Percentiles rank a stretch among this genome's conserved stretches.
Evolutionary conservation across 257 asterid genomes (phyloP).

Genomic region (Plantago ovata): DNA sequence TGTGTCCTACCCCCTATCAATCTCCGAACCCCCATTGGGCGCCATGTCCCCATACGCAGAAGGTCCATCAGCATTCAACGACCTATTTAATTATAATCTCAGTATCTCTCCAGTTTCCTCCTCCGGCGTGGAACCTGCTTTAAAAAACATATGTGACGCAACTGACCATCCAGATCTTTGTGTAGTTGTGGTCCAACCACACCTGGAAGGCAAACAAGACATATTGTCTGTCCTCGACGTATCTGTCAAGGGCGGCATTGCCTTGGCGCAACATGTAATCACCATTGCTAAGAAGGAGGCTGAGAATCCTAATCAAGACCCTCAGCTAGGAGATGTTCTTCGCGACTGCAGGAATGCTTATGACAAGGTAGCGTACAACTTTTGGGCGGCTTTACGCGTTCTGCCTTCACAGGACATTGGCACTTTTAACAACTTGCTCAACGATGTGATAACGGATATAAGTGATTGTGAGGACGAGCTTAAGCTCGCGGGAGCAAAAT

Average conservation of each 20-base stretch:
- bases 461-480: conserved; percentile 46
- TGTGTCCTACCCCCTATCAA: conserved; percentile 15
- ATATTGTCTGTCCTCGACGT: conserved; percentile 24
- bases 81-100: neutral
- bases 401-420: conserved; percentile 28
- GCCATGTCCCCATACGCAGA: conserved; percentile 14
- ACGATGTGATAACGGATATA: conserved; percentile 39
- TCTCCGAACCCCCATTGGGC: conserved; percentile 13
- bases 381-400: conserved; percentile 29
- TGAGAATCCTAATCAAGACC: conserved; percentile 13
- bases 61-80: conserved; percentile 6
- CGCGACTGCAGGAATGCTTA: conserved; percentile 27
- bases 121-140: conserved; percentile 12
- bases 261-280: conserved; percentile 16
- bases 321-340: conserved; percentile 17
- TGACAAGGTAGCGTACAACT: conserved; percentile 23
- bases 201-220: conserved; percentile 27
- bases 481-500: conserved; percentile 8
- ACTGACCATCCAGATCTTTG: conserved; percentile 40
- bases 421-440: conserved; percentile 48
- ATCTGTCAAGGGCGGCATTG: conserved; percentile 21
- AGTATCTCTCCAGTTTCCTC: conserved; percentile 22
- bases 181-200: conserved; percentile 26
- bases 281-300: conserved; percentile 16
- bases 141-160: conserved; percentile 28